These are phyloP conservation scores for Apophysomyces elegans DNA, from an alignment of 371 early-diverging fungal species.

Conservation along the genomic window DNA sequence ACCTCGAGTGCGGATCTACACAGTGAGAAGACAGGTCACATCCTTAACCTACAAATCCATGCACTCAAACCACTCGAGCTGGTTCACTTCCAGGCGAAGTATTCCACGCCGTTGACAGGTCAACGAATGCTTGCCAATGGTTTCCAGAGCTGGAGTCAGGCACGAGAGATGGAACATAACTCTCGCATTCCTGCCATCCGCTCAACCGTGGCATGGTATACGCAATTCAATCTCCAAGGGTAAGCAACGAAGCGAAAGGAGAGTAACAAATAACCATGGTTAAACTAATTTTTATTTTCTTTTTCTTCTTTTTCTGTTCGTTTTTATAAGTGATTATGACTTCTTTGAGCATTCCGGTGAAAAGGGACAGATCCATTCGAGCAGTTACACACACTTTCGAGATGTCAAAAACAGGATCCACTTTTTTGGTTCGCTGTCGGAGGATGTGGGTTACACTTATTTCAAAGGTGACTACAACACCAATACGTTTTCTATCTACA, in stretches of 20 bases:
- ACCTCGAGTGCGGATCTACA: conserved; percentile 17
- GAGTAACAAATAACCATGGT: too few species aligned
- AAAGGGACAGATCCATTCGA: conserved; percentile 59
- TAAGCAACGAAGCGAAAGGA: conserved; percentile 23
- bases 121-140: conserved; percentile 59
- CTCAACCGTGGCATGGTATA: conserved; percentile 41
- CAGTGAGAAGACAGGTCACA: conserved; percentile 23
- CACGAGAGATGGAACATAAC: conserved; percentile 35
- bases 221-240: conserved; percentile 55
- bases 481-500: conserved; percentile 47
- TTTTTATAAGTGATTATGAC: conserved; percentile 50
- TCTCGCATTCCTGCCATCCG: conserved; percentile 44
- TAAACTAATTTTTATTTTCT: conserved; percentile 11
- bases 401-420: conserved; percentile 41
- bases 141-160: conserved; percentile 63
- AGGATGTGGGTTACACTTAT: conserved; percentile 59
- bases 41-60: conserved; percentile 21
- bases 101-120: conserved; percentile 31
- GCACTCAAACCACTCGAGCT: conserved; percentile 33
- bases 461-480: conserved; percentile 52
- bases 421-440: conserved; percentile 60
- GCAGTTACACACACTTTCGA: conserved; percentile 58
- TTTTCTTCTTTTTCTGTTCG: conserved; percentile 25
- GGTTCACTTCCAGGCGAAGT: conserved; percentile 36
- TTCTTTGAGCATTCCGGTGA: conserved; percentile 56